Evolutionary conservation across 768 basidiomycete genomes (phyloP).

Genomic region (Suillus brevipes): DNA sequence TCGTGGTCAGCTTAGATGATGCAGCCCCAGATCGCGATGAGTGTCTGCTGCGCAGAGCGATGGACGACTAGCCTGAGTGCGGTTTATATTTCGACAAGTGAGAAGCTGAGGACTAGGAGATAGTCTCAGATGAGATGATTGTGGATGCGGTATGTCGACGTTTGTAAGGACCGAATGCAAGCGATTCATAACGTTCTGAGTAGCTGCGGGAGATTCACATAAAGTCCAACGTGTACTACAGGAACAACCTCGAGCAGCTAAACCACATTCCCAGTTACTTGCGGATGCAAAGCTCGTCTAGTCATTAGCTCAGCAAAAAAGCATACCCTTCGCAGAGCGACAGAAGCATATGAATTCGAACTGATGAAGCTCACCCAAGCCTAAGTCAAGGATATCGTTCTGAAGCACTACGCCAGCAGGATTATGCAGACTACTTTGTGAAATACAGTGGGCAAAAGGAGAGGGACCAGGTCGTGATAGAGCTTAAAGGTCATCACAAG

Average conservation of each 20-base stretch:
- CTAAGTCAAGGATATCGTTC: slow-evolving; percentile 79
- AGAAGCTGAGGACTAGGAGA: slow-evolving; percentile 35
- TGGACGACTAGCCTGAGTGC: too few relatives aligned
- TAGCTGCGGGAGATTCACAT: slow-evolving; percentile 69
- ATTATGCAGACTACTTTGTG: slow-evolving; percentile 80
- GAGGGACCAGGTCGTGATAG: slow-evolving; percentile 76
- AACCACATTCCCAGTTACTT: slow-evolving; percentile 73
- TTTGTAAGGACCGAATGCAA: slow-evolving; percentile 7
- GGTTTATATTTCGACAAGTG: too few relatives aligned
- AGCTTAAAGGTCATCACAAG: slow-evolving; percentile 79
- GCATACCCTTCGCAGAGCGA: slow-evolving; percentile 67
- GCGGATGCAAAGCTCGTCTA: slow-evolving; percentile 74
- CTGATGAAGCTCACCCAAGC: slow-evolving; percentile 80
- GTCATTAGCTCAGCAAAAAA: slow-evolving; percentile 73
- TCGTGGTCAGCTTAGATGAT: too few relatives aligned
- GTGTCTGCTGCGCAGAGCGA: too few relatives aligned
- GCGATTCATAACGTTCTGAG: slow-evolving; percentile 2
- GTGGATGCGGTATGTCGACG: slow-evolving; percentile 44
- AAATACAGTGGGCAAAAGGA: slow-evolving; percentile 77
- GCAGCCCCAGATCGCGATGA: too few relatives aligned
- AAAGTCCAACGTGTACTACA: slow-evolving; percentile 66
- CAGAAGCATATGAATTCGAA: slow-evolving; percentile 68
- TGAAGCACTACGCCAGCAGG: slow-evolving; percentile 90
- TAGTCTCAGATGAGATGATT: slow-evolving; percentile 33
- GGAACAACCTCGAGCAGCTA: slow-evolving; percentile 71